phyloP scores from a whole-genome alignment of 768 basidiomycete species.

The Boletus fagicola region DNA sequence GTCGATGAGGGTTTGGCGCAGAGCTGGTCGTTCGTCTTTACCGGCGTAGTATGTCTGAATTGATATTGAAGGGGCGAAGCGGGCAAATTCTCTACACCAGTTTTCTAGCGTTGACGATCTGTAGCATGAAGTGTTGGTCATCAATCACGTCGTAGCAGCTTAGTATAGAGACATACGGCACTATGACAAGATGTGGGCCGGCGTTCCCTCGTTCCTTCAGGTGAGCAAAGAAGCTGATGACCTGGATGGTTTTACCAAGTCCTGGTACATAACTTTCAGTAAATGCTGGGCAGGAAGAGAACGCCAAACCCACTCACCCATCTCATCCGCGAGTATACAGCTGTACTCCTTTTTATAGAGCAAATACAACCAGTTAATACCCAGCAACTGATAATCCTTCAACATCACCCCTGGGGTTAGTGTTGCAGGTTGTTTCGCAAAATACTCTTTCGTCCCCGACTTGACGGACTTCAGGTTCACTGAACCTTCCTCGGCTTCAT shows the following conservation, averaged over 20 bases:
- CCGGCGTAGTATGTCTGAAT: conserved; percentile 93
- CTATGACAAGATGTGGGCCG: conserved; percentile 91
- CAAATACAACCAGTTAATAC: conserved; percentile 96
- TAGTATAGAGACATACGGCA: conserved; percentile 70
- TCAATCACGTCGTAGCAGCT: not conserved
- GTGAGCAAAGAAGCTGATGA: conserved; percentile 93
- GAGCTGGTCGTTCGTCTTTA: conserved; percentile 76
- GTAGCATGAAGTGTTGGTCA: conserved; percentile 8
- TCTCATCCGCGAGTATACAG: conserved; percentile 98
- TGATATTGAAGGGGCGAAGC: conserved; percentile 82
- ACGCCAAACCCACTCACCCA: conserved; percentile 62
- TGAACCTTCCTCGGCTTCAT: conserved; percentile 58
- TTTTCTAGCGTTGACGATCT: conserved; percentile 97
- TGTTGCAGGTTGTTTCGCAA: conserved; percentile 69
- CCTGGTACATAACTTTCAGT: conserved; percentile 44
- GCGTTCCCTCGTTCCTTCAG: conserved; percentile 74
- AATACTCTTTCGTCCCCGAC: conserved; percentile 55
- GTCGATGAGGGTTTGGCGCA: conserved; percentile 71
- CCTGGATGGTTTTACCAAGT: conserved; percentile 97
- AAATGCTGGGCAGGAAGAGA: not conserved
- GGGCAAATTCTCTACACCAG: conserved; percentile 95
- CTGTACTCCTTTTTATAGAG: conserved; percentile 78
- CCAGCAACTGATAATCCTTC: conserved; percentile 96
- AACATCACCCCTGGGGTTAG: conserved; percentile 67
- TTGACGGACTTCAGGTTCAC: conserved; percentile 53